Base-by-base conservation (phyloP, 345 rosid genomes). In the Euphorbia lathyris region DNA sequence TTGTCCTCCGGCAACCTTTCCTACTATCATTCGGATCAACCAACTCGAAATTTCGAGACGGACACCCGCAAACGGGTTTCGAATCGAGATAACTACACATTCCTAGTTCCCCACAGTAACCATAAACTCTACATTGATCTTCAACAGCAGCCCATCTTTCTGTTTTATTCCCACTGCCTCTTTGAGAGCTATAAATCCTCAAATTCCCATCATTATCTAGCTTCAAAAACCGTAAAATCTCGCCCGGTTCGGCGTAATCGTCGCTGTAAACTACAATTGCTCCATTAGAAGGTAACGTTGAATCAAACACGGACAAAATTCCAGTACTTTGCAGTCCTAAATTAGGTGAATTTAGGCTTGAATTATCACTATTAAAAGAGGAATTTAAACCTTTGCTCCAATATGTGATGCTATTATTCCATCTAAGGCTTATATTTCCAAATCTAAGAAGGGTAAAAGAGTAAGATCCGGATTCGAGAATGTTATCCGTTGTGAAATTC, bases 141-240 rank as follows among this genome's bases (percentile, higher is more conserved):
- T 42, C 25, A 60, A 88, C 79, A 26, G 91, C 93, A 0, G 90
- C 79, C 93, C 91, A 86, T 67, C 82, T 78, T 29, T 5, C 7
- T 25, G 76, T 72, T 3, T 0, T 22, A 45, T 38, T 63, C 57
- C 82, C 77, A 73, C 80, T 76, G 27, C 76, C 68, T 58, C 73
- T 77, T 51, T 70, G 56, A 57, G 82, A 66, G 64, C 87, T 84
- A 40, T 72, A 88, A 50, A 86, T 83, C 79, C 81, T 85, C 79
- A 90, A 80, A 63, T 90, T 88, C 53, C 96, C 96, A 81, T 86
- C 90, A 71, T 40, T 42, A 45, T 80, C 93, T 48, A 90, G 72
- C 80, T 45, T 84, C 72, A 90, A 20, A 68, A 84, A 88, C 83
- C 91, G 80, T 69, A 83, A 60, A 22, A 82, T 42, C 72, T 82